Evolutionary conservation across 164 flowering plant genomes (phyloP).

Genomic region (Saururus chinensis): DNA sequence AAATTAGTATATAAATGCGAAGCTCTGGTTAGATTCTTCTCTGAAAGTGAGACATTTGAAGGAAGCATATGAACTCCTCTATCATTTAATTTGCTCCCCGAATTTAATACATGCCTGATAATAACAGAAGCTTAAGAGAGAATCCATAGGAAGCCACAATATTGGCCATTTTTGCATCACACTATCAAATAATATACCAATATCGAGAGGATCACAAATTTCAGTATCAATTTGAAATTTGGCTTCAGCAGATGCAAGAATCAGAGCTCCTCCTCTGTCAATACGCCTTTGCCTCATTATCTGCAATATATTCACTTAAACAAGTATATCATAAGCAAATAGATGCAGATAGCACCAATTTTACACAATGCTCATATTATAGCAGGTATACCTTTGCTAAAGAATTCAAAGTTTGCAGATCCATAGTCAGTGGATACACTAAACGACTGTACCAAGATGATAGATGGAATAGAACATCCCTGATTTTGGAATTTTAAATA

Average conservation of each 20-base stretch:
- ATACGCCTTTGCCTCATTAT: slow-evolving; percentile 90
- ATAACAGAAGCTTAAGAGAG: slow-evolving; percentile 4
- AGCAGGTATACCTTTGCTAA: slow-evolving; percentile 70
- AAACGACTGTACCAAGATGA: slow-evolving; percentile 53
- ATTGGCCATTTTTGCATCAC: background rate
- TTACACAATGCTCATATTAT: background rate
- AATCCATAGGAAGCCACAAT: background rate
- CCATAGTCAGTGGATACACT: slow-evolving; percentile 75
- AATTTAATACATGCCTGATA: slow-evolving; percentile 94
- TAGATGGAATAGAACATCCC: background rate
- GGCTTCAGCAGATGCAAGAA: slow-evolving; percentile 99
- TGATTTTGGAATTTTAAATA: background rate
- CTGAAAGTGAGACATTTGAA: slow-evolving; percentile 96
- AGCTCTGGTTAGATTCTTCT: slow-evolving; percentile 82
- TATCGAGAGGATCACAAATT: slow-evolving; percentile 98
- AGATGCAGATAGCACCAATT: slow-evolving; percentile 1
- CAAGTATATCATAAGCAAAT: slow-evolving; percentile 1
- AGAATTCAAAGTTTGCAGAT: slow-evolving; percentile 79
- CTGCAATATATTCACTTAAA: slow-evolving; percentile 27
- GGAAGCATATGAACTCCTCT: slow-evolving; percentile 99
- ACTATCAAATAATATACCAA: slow-evolving; percentile 43
- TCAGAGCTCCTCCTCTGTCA: slow-evolving; percentile 93
- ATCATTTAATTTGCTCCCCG: slow-evolving; percentile 99
- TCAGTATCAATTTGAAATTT: slow-evolving; percentile 98
- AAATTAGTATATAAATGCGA: slow-evolving; percentile 76